Percentiles rank a stretch among this genome's conserved stretches.
Evolutionary conservation across 225 moss, liverwort and hornwort genomes (phyloP).

Genomic region (Takakia lepidozioides): DNA sequence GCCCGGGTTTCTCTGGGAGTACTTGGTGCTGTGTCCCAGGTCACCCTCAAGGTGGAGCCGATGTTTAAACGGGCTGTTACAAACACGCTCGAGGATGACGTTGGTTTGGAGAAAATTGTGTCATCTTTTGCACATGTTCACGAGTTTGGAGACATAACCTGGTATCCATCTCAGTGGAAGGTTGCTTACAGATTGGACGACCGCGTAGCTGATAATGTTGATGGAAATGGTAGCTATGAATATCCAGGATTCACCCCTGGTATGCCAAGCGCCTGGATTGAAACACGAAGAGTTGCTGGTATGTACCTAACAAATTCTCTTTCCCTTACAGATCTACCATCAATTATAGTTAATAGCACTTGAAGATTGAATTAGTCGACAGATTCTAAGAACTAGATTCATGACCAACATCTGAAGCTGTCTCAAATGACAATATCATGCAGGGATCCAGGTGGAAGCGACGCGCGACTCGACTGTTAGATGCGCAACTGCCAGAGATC

Average conservation of each 20-base stretch:
- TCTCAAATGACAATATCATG: background rate
- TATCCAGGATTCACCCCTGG: conserved; percentile 4
- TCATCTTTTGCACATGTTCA: conserved; percentile 2
- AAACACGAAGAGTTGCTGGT: too few relatives aligned
- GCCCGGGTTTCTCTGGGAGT: conserved; percentile 36
- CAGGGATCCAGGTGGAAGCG: conserved; percentile 20
- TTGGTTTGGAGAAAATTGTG: conserved; percentile 8
- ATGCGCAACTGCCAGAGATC: conserved; percentile 10
- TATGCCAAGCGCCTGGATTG: conserved; percentile 1
- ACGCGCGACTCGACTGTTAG: conserved; percentile 6
- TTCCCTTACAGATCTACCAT: too few relatives aligned
- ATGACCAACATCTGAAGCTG: background rate
- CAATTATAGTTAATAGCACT: too few relatives aligned
- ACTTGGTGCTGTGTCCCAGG: conserved; percentile 36
- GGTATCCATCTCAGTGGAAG: conserved; percentile 23
- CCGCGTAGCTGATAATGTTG: conserved; percentile 12
- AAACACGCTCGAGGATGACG: conserved; percentile 18
- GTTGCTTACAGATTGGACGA: conserved; percentile 25
- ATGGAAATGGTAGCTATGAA: conserved; percentile 19
- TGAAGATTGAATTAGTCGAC: too few relatives aligned
- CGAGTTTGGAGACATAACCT: conserved; percentile 36
- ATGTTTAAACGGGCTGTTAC: conserved; percentile 34
- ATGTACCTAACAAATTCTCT: too few relatives aligned
- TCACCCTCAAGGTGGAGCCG: conserved; percentile 36
- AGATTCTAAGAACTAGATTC: background rate